Evolutionary conservation across 768 basidiomycete species (phyloP), one percentile per base, ranked within the genome.

Genomic region (Ramaria sp.): DNA sequence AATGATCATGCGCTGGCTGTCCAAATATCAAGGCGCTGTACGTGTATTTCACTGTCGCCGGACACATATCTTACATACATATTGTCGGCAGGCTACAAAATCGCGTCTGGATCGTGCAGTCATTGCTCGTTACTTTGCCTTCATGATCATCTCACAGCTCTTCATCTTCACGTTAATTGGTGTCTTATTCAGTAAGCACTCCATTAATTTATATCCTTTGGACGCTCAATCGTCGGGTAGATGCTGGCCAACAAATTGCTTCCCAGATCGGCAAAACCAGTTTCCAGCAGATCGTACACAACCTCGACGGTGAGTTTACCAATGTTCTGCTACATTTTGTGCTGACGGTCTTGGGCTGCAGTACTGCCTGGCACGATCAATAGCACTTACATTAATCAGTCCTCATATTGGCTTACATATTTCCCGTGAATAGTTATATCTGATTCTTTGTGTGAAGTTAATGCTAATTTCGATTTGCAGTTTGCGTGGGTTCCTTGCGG

Each of bases 161-260:
- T 76, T 99, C 60, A 83, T 98, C 70, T 99, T 98, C 75, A 95
- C 91, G 15, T 70, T 95, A 58, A 84, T 97, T 59, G 89, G 91
- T 62, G 93, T 94, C 49, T 75, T 84, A 57, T 93, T 92, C 73
- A 84, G 88, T 89, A 57, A 63, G 84, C 75, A 1, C 50, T 6
- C 47, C 49, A 9, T 55, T 53, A 6, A 52, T 77, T 73, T 70
- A 69, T 24, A 10, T 37, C 13, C 13, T 37, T 37, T 37, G 60
- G 17, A 58, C 4, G 37, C 11, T 39, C 12, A n/a, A n/a, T 19
- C 9, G 10, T 37, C 13, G 4, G 9, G 1, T 52, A 67, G 66
- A 59, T 41, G 64, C 72, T 6, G 43, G 68, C 4, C 68, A 72
- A 59, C 63, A 77, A 49, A 72, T 83, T 48, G 70, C 82, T 20